Base-by-base conservation (phyloP, 768 basidiomycete species). In the Gymnopilus junonius region DNA sequence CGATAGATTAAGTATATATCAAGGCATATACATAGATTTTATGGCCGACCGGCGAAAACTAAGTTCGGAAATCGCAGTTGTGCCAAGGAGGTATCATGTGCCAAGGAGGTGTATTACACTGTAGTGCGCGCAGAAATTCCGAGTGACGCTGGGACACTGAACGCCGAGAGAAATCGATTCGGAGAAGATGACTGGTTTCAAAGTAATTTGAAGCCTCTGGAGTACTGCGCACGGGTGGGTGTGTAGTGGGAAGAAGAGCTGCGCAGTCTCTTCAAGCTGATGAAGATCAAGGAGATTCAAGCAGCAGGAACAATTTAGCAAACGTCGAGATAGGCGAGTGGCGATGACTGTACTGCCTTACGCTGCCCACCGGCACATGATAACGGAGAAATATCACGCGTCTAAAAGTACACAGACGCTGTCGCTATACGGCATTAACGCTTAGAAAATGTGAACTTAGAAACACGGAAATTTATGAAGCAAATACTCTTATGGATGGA, bases 261-360 rank as follows among this genome's bases (percentile, higher is more conserved):
- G 42, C 56, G 56, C 56, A 55, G 35, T 35, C 53, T 32, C 17
- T 25, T 14, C 54, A 23, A 39, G 54, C 14, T 39, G 54, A 55
- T 37, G 35, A 55, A 54, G 54, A 39, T 55, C 35, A 39, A 20
- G 27, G 27, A 40, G 37, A 55, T 21, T 17, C 35, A 20, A 37
- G 37, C 34, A 40, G 54, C 15, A 37, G 37, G 40, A 17, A 55
- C 15, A 23, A 14, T 23, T n/a, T n/a, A n/a, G n/a, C n/a, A n/a
- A n/a, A n/a, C n/a, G n/a, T 21, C n/a, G 37, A 21, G 34, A 55
- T 55, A 39, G 37, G 35, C 54, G 54, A 55, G 54, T 55, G 54
- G 54, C 54, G 35, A 21, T 55, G 54, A 37, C 35, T 27, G 54
- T 58, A 58, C 45, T 31, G 56, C 43, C 42, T 32, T 45, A 29